Evolutionary conservation across 139 green algal species (phyloP), one percentile per base, ranked within the genome.

Genomic region (Klebsormidium nitens): DNA sequence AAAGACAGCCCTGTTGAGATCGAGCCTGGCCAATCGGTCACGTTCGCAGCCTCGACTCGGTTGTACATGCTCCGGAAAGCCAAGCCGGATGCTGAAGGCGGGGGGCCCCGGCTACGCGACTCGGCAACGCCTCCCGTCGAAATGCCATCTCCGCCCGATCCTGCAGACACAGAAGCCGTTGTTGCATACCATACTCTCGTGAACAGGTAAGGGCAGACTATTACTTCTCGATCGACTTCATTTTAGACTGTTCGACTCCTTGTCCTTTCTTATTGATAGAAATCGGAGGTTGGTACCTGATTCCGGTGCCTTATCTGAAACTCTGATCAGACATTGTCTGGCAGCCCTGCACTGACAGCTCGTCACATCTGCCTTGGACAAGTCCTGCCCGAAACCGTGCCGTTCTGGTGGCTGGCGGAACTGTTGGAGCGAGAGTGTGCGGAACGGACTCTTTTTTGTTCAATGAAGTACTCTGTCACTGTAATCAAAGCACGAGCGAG

Each of bases 151-250:
- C 48, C 70, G 19, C 70, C 70, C 5, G 70, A 77, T 50, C 35
- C 35, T 26, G 39, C 2, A 57, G 70, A 77, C 26, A 6, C 34
- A 2, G 70, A 76, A 28, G 70, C 59, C 17, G 70, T 77, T 36
- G 29, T 75, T 31, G 36, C 68, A 36, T 77, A 77, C 60, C 74
- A 77, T 49, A 77, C 67, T 19, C 26, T 74, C 4, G 39, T 77
- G 32, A 77, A 77, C 34, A 38, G 39, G 29, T 23, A 64, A n/a
- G 63, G 70, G n/a, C n/a, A n/a, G n/a, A n/a, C n/a, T n/a, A n/a
- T n/a, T n/a, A n/a, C n/a, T n/a, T n/a, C n/a, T n/a, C n/a, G n/a
- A n/a, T n/a, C n/a, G n/a, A n/a, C n/a, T n/a, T n/a, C n/a, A n/a
- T n/a, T n/a, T n/a, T n/a, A n/a, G n/a, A n/a, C n/a, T n/a, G n/a